A percentile compares a stretch with the other conserved stretches of the same genome.
These are phyloP conservation scores for Inga leiocalycina DNA, from an alignment of 306 rosid species.

Conservation along the genomic window DNA sequence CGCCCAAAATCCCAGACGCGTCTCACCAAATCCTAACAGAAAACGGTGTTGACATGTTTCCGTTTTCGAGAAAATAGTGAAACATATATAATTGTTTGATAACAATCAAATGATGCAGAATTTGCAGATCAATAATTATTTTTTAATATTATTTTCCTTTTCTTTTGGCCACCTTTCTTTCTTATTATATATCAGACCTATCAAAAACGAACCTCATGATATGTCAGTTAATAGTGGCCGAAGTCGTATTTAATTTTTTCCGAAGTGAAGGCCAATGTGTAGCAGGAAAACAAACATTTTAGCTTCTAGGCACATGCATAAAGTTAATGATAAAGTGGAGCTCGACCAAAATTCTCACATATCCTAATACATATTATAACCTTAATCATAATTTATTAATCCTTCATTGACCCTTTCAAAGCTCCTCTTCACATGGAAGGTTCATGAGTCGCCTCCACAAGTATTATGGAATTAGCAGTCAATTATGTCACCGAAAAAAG, in stretches of 20 bases:
- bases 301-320: constrained; percentile 48
- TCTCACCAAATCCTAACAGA: constrained; percentile 45
- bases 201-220: constrained; percentile 47
- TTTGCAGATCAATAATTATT: not conserved
- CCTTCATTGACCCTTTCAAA: constrained; percentile 20
- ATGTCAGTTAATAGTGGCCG: constrained; percentile 42
- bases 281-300: constrained; percentile 32
- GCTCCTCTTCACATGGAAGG: constrained; percentile 54
- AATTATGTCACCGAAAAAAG: not conserved
- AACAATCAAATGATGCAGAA: not conserved
- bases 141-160: too few species aligned
- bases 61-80: constrained; percentile 22
- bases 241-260: constrained; percentile 28
- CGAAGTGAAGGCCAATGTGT: constrained; percentile 31
- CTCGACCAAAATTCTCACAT: constrained; percentile 71
- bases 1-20: constrained; percentile 49
- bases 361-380: constrained; percentile 37
- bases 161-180: not conserved
- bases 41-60: constrained; percentile 56
- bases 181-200: constrained; percentile 33
- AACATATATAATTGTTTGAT: constrained; percentile 17
- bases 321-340: constrained; percentile 53
- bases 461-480: constrained; percentile 15
- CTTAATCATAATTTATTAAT: constrained; percentile 29
- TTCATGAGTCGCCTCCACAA: constrained; percentile 32